Evolutionary conservation across 257 asterid genomes (phyloP).

Genomic region (Ilex asprella): DNA sequence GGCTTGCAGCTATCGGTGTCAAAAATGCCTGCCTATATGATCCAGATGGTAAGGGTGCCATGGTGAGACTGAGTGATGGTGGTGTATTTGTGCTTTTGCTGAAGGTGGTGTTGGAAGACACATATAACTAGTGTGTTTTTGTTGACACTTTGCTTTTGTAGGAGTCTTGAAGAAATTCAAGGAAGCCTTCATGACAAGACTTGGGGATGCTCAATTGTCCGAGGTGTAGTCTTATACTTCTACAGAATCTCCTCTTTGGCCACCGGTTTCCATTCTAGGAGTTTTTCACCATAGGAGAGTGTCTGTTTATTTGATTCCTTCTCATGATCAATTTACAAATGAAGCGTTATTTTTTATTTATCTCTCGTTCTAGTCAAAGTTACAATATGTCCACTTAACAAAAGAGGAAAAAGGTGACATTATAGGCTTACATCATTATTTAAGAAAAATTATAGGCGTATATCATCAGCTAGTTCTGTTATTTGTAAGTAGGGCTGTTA

Average conservation of each 20-base stretch:
- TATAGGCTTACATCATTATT: too few species aligned
- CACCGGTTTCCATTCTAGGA: conserved; percentile 3
- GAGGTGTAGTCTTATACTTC: conserved; percentile 36
- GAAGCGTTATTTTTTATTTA: too few species aligned
- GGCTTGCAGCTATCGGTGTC: conserved; percentile 66
- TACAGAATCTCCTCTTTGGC: conserved; percentile 1
- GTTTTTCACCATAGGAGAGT: neutral
- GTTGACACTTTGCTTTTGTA: conserved; percentile 22
- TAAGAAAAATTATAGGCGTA: too few species aligned
- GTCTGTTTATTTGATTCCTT: conserved; percentile 4
- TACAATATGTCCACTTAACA: too few species aligned
- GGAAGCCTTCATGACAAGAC: conserved; percentile 46
- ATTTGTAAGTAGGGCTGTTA: too few species aligned
- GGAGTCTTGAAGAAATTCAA: conserved; percentile 78
- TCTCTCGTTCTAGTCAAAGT: too few species aligned
- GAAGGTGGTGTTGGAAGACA: neutral
- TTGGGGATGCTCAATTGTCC: conserved; percentile 32
- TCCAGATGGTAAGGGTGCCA: conserved; percentile 49
- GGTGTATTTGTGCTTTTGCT: too few species aligned
- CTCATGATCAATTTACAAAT: conserved; percentile 2
- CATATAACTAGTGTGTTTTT: conserved; percentile 3
- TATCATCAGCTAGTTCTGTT: too few species aligned
- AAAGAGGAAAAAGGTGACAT: too few species aligned
- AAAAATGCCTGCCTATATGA: conserved; percentile 77
- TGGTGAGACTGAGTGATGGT: neutral